Evolutionary conservation across 306 rosid species (phyloP).

Genomic region (Heteromeles arbutifolia): DNA sequence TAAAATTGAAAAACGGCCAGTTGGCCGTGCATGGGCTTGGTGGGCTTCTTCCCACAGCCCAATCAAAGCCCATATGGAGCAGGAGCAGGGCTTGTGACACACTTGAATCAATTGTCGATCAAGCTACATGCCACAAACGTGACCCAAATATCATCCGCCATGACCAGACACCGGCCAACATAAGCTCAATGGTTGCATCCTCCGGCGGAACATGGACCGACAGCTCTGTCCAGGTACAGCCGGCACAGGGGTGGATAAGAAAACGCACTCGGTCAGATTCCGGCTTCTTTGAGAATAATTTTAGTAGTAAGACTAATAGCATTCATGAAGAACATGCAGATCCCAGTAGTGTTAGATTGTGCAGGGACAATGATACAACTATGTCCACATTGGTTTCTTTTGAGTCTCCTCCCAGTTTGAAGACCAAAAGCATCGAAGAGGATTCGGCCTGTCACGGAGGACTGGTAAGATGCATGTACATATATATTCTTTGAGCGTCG

Average conservation of each 20-base stretch:
- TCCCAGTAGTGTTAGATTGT: conserved; percentile 26
- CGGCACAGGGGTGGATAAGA: not conserved
- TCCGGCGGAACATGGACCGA: conserved; percentile 19
- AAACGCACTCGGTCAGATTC: conserved; percentile 31
- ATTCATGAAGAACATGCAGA: conserved; percentile 25
- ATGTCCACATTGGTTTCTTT: conserved; percentile 45
- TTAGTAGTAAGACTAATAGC: conserved; percentile 1
- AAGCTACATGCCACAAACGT: conserved; percentile 36
- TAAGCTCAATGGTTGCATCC: conserved; percentile 20
- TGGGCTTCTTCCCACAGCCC: conserved; percentile 28
- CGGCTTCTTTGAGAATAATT: conserved; percentile 10
- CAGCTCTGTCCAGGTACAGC: not conserved
- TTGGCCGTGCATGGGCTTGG: conserved; percentile 41
- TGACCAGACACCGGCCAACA: conserved; percentile 7
- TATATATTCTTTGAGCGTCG: not conserved
- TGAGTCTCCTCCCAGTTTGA: conserved; percentile 41
- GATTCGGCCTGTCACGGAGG: conserved; percentile 39
- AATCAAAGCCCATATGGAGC: conserved; percentile 40
- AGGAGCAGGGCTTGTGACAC: conserved; percentile 38
- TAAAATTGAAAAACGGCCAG: conserved; percentile 54
- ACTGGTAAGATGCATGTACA: conserved; percentile 17
- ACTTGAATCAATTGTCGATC: conserved; percentile 57
- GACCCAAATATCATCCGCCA: conserved; percentile 9
- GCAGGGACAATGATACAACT: conserved; percentile 36
- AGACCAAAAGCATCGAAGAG: conserved; percentile 37